These are phyloP conservation scores for Candida tibetensis DNA, from an alignment of 805 yeast species.

Conservation along the genomic window DNA sequence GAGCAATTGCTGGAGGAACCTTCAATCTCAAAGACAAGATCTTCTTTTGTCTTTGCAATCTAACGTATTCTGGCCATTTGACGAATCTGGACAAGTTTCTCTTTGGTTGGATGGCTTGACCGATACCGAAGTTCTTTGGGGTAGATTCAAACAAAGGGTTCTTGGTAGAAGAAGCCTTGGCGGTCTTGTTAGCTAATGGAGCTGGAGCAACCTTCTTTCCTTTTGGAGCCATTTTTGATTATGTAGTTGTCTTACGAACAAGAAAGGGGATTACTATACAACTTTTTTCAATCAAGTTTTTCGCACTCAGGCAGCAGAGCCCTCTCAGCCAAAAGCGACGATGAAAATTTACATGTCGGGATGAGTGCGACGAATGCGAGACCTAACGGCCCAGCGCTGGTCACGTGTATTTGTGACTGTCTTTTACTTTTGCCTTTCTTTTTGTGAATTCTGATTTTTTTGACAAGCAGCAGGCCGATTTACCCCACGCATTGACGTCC, in stretches of 20 bases:
- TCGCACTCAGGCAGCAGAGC: background rate
- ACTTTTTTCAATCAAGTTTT: background rate
- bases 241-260: constrained; percentile 5
- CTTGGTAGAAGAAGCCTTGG: constrained; percentile 38
- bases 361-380: too few species aligned
- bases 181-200: constrained; percentile 81
- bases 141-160: constrained; percentile 89
- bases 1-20: constrained; percentile 98
- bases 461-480: too few species aligned
- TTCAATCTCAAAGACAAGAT: constrained; percentile 91
- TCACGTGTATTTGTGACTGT: too few species aligned
- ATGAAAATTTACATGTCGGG: constrained; percentile 1
- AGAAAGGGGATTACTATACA: background rate
- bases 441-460: too few species aligned
- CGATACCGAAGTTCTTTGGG: constrained; percentile 94
- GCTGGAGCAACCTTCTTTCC: constrained; percentile 95
- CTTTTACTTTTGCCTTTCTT: too few species aligned
- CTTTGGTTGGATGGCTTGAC: constrained; percentile 94
- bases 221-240: constrained; percentile 39
- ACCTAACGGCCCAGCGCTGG: too few species aligned
- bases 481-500: too few species aligned
- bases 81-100: constrained; percentile 96
- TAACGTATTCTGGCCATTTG: constrained; percentile 98
- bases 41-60: constrained; percentile 99
- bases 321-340: too few species aligned